Conservation (phyloP, 768 basidiomycete genomes). For the Chalciporus sphaerocephalus region DNA sequence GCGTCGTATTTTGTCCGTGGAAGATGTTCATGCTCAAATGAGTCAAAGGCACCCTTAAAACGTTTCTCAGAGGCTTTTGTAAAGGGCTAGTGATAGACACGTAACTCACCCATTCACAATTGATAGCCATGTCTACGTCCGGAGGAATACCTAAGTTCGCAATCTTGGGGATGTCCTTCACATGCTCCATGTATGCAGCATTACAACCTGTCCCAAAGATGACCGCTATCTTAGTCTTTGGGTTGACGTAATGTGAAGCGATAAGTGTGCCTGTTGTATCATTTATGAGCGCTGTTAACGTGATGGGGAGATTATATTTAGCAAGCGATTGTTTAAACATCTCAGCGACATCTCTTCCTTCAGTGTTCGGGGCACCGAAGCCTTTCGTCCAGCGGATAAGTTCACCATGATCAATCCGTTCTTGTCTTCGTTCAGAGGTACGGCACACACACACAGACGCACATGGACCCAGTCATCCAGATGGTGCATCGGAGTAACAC, state of each 20-base stretch:
- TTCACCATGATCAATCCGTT: constrained; percentile 86
- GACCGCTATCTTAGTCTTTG: constrained; percentile 85
- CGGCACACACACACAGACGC: neutral
- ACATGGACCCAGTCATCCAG: neutral
- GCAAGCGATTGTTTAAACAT: constrained; percentile 86
- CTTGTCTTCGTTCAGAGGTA: constrained; percentile 55
- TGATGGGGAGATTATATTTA: constrained; percentile 75
- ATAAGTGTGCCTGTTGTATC: constrained; percentile 98
- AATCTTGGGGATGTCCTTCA: constrained; percentile 83
- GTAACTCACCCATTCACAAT: constrained; percentile 85
- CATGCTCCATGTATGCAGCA: constrained; percentile 95
- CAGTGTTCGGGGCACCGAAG: constrained; percentile 87
- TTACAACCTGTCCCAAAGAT: constrained; percentile 99
- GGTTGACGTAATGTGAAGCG: constrained; percentile 93
- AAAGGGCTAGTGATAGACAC: neutral
- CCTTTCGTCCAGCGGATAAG: constrained; percentile 99
- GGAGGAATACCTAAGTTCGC: constrained; percentile 63
- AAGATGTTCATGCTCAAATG: constrained; percentile 89
- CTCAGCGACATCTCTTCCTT: constrained; percentile 86
- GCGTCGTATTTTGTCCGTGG: constrained; percentile 93
- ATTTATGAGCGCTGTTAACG: constrained; percentile 86
- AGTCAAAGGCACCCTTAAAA: constrained; percentile 90
- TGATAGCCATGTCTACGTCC: constrained; percentile 81
- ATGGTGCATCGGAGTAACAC: neutral
- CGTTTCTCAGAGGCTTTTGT: neutral